Base-by-base conservation (phyloP, 257 asterid species). In the Striga asiatica region DNA sequence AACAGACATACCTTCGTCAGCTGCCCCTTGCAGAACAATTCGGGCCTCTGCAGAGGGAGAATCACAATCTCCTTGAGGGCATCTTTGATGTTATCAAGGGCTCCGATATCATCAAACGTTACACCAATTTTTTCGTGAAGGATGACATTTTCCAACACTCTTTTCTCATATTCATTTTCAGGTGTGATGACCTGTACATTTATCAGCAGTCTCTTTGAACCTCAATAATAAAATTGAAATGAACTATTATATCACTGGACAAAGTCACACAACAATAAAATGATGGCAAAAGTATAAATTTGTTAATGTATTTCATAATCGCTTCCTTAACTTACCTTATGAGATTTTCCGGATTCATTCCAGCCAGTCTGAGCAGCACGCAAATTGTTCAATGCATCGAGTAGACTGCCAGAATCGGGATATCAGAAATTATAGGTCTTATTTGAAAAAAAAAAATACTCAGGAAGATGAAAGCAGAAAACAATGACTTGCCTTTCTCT, bases 31-130 rank as follows among this genome's bases (percentile, higher is more conserved):
- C 70, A 35, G 68, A 73, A 73, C 10, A 73, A 59, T 31, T 73
- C 75, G 18, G 75, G 79, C 59, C 75, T 68, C 24, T 66, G 75
- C 42, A 73, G 49, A 41, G 75, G 75, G 28, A 73, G 75, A 66
- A 73, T 69, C 50, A 73, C 75, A 34, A 69, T 39, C 45, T 68
- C 79, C 61, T 65, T 58, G 27, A 73, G n/a, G 10, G 70, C 20
- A 6, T 73, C 72, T 61, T 73, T 73, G 14, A 69, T 20, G 13
- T 68, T 62, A 13, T 68, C 79, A 6, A 64, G 54, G 6, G 70
- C 71, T 24, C 79, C 75, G 18, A 73, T 61, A 43, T 73, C 79
- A 20, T 65, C 72, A 65, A 73, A 73, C 14, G 57, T 73, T 11
- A 73, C 69, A 6, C 69, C 66, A 23, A 73, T 56, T 8, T 65